A percentile compares a stretch with the other conserved stretches of the same genome.
Conservation (phyloP, 2,329 filamentous ascomycete species). For the Nemania serpens region DNA sequence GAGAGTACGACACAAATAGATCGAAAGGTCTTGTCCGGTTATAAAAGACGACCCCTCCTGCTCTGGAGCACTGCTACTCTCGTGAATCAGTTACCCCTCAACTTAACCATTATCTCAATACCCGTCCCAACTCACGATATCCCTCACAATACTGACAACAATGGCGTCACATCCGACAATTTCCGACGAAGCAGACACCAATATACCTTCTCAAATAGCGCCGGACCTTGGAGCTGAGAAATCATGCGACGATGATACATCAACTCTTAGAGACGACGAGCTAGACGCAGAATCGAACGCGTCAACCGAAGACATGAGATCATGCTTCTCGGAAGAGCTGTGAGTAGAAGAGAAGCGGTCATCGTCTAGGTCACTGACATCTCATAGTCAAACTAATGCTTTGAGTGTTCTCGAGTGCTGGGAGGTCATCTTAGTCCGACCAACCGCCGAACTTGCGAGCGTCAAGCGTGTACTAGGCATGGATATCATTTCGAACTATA, state of each 20-base stretch:
- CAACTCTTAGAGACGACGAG: conserved; percentile 3
- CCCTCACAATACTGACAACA: too few species aligned
- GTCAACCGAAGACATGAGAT: neutral
- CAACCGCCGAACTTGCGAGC: conserved; percentile 24
- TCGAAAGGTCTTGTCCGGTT: too few species aligned
- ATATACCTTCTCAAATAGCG: neutral
- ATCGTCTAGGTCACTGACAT: neutral
- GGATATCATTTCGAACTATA: conserved; percentile 12
- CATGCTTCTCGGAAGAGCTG: neutral
- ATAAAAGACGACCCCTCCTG: too few species aligned
- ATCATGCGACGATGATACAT: conserved; percentile 14
- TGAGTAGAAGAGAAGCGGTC: neutral
- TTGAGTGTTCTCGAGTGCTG: conserved; percentile 18
- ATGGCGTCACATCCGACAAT: too few species aligned
- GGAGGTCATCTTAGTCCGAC: conserved; percentile 24
- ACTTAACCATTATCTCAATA: too few species aligned
- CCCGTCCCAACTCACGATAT: too few species aligned
- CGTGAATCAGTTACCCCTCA: too few species aligned
- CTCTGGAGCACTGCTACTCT: too few species aligned
- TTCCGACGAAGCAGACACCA: neutral
- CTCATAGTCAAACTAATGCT: neutral
- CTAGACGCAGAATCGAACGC: neutral
- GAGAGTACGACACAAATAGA: too few species aligned
- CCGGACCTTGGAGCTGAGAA: neutral
- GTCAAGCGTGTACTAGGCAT: conserved; percentile 22